Percentiles rank a stretch among this genome's conserved stretches.
phyloP scores from a whole-genome alignment of 305 asterid genomes.

The Fraxinus nigra region DNA sequence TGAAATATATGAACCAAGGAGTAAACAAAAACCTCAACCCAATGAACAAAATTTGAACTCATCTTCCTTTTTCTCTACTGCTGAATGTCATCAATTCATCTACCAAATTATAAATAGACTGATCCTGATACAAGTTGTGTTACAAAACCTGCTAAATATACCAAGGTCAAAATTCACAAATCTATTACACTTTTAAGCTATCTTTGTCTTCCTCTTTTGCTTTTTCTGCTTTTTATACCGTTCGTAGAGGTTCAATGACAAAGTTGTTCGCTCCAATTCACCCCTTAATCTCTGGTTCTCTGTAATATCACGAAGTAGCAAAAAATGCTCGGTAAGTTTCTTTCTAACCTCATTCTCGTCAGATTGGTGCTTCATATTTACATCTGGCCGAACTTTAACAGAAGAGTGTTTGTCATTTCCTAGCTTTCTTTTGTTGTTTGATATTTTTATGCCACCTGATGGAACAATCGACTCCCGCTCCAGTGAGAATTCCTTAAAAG shows the following conservation, averaged over 20 bases:
- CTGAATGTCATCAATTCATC: neutral
- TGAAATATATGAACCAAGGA: neutral
- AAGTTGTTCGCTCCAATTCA: slow-evolving; percentile 48
- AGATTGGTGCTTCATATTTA: slow-evolving; percentile 21
- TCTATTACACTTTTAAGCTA: slow-evolving; percentile 10
- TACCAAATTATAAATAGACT: neutral
- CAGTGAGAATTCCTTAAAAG: slow-evolving; percentile 47
- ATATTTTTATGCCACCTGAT: slow-evolving; percentile 29
- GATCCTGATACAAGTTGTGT: neutral
- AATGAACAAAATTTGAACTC: neutral
- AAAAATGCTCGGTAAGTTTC: slow-evolving; percentile 61
- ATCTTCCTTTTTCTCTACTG: neutral
- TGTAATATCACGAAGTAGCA: slow-evolving; percentile 53
- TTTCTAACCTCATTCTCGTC: slow-evolving; percentile 52
- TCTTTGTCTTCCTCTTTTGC: slow-evolving; percentile 35
- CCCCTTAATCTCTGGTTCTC: slow-evolving; percentile 73
- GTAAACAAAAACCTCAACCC: neutral
- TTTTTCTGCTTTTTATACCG: slow-evolving; percentile 51
- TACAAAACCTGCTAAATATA: neutral
- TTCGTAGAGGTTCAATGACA: slow-evolving; percentile 50
- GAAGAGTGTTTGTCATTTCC: slow-evolving; percentile 25
- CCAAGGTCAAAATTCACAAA: neutral
- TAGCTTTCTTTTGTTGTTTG: slow-evolving; percentile 40
- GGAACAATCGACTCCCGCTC: slow-evolving; percentile 44
- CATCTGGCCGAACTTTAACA: slow-evolving; percentile 20